A percentile compares a stretch with the other conserved stretches of the same genome.
Conservation (phyloP, 331 rosid species). For the Pyracantha coccinea region DNA sequence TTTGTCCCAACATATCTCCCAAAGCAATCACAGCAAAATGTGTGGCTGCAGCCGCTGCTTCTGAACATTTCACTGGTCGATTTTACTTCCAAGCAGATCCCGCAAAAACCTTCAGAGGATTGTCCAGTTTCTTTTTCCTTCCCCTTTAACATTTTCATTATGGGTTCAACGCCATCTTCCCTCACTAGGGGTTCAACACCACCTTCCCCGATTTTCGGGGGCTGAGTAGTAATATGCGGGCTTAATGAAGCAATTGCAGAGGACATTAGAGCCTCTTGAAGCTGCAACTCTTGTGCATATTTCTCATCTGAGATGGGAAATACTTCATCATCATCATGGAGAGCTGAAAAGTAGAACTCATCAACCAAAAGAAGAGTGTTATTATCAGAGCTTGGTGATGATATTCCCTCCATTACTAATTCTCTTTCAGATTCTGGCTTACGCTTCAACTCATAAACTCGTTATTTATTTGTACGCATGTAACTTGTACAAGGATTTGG, state of each 20-base stretch:
- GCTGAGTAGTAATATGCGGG: not conserved
- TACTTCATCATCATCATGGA: constrained; percentile 22
- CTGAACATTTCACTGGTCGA: constrained; percentile 28
- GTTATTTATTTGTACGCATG: not conserved
- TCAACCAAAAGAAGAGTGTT: constrained; percentile 18
- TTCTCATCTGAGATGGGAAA: constrained; percentile 42
- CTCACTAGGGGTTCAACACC: not conserved
- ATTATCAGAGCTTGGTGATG: constrained; percentile 2
- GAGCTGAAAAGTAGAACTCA: constrained; percentile 43
- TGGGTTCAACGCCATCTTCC: too few species aligned
- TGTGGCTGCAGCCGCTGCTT: constrained; percentile 30
- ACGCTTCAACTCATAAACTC: too few species aligned
- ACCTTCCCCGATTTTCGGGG: not conserved
- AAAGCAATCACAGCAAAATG: constrained; percentile 40
- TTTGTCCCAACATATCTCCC: constrained; percentile 29
- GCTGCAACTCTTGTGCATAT: constrained; percentile 33
- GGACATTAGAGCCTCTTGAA: constrained; percentile 42
- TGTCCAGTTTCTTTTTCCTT: constrained; percentile 22
- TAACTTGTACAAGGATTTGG: not conserved
- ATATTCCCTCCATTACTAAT: too few species aligned
- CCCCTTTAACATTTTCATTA: not conserved
- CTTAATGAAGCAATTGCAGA: constrained; percentile 9
- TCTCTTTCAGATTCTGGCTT: too few species aligned
- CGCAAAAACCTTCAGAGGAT: constrained; percentile 31
- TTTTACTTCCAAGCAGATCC: constrained; percentile 51